Evolutionary conservation across 805 yeast genomes (phyloP), one percentile per base, ranked within the genome.

Genomic region (Cyberlindnera euphorbiiphila): DNA sequence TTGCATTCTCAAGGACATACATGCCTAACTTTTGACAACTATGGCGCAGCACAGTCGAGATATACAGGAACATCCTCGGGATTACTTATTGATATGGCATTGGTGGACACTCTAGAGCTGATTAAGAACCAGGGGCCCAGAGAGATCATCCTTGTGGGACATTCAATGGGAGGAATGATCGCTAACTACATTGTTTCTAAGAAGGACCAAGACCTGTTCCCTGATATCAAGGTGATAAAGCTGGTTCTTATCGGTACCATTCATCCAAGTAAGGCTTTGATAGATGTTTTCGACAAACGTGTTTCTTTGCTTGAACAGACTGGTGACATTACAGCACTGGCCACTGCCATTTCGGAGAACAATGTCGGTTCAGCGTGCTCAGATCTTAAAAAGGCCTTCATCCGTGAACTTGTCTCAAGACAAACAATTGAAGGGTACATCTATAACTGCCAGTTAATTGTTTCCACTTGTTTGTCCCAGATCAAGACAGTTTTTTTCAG

Each of bases 161-260:
- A 37, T 18, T 37, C 41, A 9, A 37, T 37, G 33, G 41, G 41
- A 11, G 34, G 37, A 15, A 32, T 37, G 37, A 32, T 37, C 24
- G 37, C 20, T 13, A 32, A 28, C 20, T 37, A 24, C 22, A 4
- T 37, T 4, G 9, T 33, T 14, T 18, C 34, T 8, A 17, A 19
- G 5, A 10, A 13, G 12, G 18, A 19, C 30, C 18, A 19, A 12
- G 6, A 10, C 5, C 12, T 10, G 5, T 16, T 22, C 6, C 34
- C 30, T 18, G 14, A 21, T 9, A 23, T 37, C 14, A 22, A 25
- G 6, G 16, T 32, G 5, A 16, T 21, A 5, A 28, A 29, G 9
- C 4, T 26, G 5, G 14, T 32, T 10, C 30, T 32, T 12, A 6
- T 32, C 10, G 27, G 30, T 10, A 22, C 36, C 5, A 13, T 32